phyloP scores from a whole-genome alignment of 192 early-diverging fungal species.

The Backusella macrospora region DNA sequence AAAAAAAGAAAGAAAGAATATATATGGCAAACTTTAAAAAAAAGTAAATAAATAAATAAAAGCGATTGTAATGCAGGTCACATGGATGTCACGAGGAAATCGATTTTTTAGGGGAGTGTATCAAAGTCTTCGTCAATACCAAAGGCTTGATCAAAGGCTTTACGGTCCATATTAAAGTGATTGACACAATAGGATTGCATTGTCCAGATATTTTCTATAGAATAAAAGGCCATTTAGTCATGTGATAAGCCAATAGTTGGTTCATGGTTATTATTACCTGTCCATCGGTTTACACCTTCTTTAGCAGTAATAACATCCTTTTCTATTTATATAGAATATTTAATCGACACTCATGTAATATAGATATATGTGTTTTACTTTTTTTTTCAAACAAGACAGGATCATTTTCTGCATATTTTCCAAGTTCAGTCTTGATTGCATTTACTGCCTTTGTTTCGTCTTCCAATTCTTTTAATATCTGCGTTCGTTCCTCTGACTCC shows the following conservation, averaged over 20 bases:
- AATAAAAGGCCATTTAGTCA: neutral
- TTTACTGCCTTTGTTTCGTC: conserved; percentile 51
- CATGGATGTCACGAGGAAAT: neutral
- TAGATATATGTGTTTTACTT: conserved; percentile 39
- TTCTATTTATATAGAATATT: conserved; percentile 39
- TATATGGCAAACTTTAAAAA: neutral
- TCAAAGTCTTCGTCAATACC: conserved; percentile 77
- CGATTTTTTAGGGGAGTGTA: conserved; percentile 47
- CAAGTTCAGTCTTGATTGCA: conserved; percentile 57
- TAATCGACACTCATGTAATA: neutral
- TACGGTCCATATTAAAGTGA: conserved; percentile 66
- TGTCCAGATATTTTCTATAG: conserved; percentile 78
- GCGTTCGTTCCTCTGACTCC: conserved; percentile 26
- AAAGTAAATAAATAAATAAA: too few species aligned
- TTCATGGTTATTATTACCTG: conserved; percentile 50
- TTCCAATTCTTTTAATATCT: conserved; percentile 36
- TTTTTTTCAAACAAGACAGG: conserved; percentile 70
- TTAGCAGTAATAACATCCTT: conserved; percentile 60
- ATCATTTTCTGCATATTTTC: conserved; percentile 75
- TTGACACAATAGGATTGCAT: conserved; percentile 77
- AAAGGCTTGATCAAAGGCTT: conserved; percentile 67
- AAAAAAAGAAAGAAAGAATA: neutral
- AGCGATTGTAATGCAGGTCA: neutral
- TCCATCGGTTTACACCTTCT: conserved; percentile 86
- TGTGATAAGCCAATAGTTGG: neutral